Evolutionary conservation across 148 eudicot genomes (phyloP).

Genomic region (Suaeda aralocaspica): DNA sequence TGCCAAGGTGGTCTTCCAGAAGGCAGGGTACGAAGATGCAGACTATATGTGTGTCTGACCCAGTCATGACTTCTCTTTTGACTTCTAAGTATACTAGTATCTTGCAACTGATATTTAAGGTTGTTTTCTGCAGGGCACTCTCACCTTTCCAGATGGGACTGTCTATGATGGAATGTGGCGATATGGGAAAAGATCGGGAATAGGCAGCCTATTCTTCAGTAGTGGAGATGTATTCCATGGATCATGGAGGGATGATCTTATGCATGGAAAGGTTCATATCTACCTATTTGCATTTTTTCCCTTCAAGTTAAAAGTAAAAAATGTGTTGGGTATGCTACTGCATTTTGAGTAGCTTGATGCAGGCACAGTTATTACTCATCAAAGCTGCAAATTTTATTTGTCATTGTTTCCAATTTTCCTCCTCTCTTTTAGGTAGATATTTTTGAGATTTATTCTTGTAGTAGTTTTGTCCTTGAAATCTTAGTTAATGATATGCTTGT

Average conservation of each 20-base stretch:
- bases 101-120: neutral
- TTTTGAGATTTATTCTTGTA: neutral
- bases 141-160: slow-evolving; percentile 70
- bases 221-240: slow-evolving; percentile 93
- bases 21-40: slow-evolving; percentile 64
- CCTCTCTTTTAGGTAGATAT: neutral
- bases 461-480: neutral
- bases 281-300: neutral
- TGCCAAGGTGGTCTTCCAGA: slow-evolving; percentile 96
- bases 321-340: neutral
- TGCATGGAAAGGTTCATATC: slow-evolving; percentile 89
- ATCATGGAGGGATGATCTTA: slow-evolving; percentile 92
- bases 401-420: neutral
- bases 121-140: slow-evolving; percentile 49
- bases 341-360: neutral
- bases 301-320: neutral
- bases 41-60: neutral
- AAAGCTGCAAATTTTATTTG: neutral
- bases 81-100: neutral
- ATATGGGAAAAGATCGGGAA: slow-evolving; percentile 84
- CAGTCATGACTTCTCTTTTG: slow-evolving; percentile 9
- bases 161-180: slow-evolving; percentile 94
- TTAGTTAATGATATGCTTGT: neutral
- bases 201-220: slow-evolving; percentile 75
- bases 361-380: neutral